phyloP scores from a whole-genome alignment of 441 rosid species.

The Populus trichocarpa region DNA sequence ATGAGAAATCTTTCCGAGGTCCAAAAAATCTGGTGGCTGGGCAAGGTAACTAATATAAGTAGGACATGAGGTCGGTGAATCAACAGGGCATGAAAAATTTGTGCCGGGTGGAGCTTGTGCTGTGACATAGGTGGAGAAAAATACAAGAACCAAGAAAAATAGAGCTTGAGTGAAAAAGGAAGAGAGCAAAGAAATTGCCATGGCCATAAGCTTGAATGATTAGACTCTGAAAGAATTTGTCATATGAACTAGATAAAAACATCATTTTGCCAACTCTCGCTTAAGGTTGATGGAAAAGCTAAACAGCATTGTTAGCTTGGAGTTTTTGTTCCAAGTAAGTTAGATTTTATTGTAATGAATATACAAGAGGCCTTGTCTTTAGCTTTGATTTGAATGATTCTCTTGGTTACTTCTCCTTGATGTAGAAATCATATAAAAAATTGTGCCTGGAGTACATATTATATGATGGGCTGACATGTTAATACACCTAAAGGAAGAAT shows the following conservation, averaged over 20 bases:
- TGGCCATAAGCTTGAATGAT: constrained; percentile 15
- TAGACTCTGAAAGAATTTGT: neutral
- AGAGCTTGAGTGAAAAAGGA: constrained; percentile 16
- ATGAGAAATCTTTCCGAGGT: constrained; percentile 43
- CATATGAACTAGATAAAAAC: constrained; percentile 8
- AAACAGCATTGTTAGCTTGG: constrained; percentile 9
- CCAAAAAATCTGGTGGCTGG: constrained; percentile 32
- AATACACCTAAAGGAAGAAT: constrained; percentile 11
- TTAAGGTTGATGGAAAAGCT: constrained; percentile 22
- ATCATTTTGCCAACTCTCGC: neutral
- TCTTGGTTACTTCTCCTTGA: constrained; percentile 5
- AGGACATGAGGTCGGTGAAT: constrained; percentile 25
- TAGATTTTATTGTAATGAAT: constrained; percentile 15
- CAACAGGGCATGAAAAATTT: constrained; percentile 38
- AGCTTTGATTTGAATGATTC: constrained; percentile 29
- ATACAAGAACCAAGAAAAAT: constrained; percentile 18
- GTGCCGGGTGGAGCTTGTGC: constrained; percentile 31
- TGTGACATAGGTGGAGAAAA: constrained; percentile 11
- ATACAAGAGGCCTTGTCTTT: constrained; percentile 23
- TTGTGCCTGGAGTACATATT: neutral
- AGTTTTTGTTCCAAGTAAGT: constrained; percentile 20
- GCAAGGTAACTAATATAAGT: constrained; percentile 42
- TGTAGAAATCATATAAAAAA: neutral
- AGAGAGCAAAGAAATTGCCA: constrained; percentile 26
- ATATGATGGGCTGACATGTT: neutral